These are phyloP conservation scores for Magnaporthiopsis incrustans DNA, from an alignment of 2,329 filamentous ascomycete species.

Conservation along the genomic window DNA sequence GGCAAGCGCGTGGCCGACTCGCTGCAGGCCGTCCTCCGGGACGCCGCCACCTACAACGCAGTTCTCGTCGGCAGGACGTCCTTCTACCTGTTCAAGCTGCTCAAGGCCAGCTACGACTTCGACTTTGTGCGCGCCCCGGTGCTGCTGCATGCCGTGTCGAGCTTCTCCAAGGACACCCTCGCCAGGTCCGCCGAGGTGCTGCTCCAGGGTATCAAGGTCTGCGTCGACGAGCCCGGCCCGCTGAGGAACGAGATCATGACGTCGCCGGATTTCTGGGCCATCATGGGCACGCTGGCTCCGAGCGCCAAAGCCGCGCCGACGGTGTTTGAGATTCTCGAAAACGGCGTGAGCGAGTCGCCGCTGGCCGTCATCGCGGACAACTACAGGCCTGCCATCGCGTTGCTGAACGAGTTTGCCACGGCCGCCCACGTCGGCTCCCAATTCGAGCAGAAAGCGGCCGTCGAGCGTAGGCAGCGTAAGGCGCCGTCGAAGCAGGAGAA, in stretches of 20 bases:
- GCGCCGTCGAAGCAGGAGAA: conserved; percentile 41
- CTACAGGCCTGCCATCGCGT: conserved; percentile 76
- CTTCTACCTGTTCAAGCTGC: conserved; percentile 76
- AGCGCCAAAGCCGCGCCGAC: conserved; percentile 63
- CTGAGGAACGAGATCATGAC: conserved; percentile 89
- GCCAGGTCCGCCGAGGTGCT: conserved; percentile 69
- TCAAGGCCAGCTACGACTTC: conserved; percentile 80
- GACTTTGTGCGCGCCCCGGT: conserved; percentile 90
- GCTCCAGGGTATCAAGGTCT: conserved; percentile 69
- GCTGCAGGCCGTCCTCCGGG: conserved; percentile 73
- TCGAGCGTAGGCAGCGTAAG: conserved; percentile 4
- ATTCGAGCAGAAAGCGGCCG: conserved; percentile 57
- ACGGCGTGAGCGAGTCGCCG: conserved; percentile 63
- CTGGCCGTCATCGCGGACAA: conserved; percentile 90
- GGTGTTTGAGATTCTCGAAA: conserved; percentile 83
- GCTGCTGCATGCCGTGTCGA: conserved; percentile 83
- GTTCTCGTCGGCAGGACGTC: conserved; percentile 77
- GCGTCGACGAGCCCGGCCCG: conserved; percentile 68
- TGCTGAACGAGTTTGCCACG: conserved; percentile 85
- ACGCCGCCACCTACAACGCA: conserved; percentile 69
- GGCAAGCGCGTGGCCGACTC: conserved; percentile 75
- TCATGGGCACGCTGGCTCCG: conserved; percentile 67
- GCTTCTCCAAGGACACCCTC: conserved; percentile 70
- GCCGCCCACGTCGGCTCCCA: conserved; percentile 66
- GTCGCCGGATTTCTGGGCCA: conserved; percentile 94